These are phyloP conservation scores for Aspergillus felis DNA, from an alignment of 2,329 filamentous ascomycete species.

Conservation along the genomic window DNA sequence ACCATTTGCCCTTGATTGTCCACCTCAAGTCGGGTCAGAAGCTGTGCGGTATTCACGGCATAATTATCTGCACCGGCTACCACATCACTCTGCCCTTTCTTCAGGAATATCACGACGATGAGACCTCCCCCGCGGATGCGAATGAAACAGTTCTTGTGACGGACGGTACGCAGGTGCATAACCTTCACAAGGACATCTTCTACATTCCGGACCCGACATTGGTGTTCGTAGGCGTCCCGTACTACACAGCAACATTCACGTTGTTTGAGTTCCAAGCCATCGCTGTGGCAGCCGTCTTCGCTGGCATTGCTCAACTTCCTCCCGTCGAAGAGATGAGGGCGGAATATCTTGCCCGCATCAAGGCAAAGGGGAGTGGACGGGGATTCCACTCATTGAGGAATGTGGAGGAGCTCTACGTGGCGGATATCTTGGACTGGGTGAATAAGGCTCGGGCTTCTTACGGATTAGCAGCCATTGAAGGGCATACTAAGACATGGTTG, in stretches of 20 bases:
- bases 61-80: constrained; percentile 67
- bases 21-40: constrained; percentile 51
- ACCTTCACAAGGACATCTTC: constrained; percentile 67
- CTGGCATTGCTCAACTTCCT: constrained; percentile 50
- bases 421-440: constrained; percentile 32
- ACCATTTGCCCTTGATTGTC: constrained; percentile 48
- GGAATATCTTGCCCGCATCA: constrained; percentile 27
- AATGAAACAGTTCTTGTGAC: constrained; percentile 56
- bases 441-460: constrained; percentile 20
- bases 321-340: constrained; percentile 33
- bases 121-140: constrained; percentile 44
- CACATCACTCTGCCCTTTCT: constrained; percentile 65
- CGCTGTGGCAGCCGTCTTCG: constrained; percentile 54
- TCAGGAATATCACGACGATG: constrained; percentile 46
- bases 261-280: constrained; percentile 69
- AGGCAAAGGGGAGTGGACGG: constrained; percentile 27
- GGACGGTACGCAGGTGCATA: constrained; percentile 61
- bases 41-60: constrained; percentile 55
- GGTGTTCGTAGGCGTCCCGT: constrained; percentile 62
- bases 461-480: constrained; percentile 23
- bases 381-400: constrained; percentile 37
- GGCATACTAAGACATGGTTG: constrained; percentile 29
- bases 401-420: constrained; percentile 32
- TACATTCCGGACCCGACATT: constrained; percentile 65
- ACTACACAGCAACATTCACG: constrained; percentile 64